These are phyloP conservation scores for Schizonepeta tenuifolia DNA, from an alignment of 257 asterid genomes.

Conservation along the genomic window DNA sequence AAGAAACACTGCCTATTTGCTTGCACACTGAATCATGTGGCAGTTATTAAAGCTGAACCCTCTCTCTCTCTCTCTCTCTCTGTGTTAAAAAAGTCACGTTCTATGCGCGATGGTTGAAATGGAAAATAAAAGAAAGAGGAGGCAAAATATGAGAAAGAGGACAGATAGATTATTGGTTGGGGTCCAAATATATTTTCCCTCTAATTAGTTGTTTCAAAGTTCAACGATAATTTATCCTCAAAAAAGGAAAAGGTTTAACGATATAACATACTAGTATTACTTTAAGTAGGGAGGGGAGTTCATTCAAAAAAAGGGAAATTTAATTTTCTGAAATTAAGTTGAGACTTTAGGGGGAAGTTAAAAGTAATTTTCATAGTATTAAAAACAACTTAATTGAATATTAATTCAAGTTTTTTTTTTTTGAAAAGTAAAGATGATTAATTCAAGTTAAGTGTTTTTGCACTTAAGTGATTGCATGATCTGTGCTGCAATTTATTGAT, in stretches of 20 bases:
- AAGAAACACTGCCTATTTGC: constrained; percentile 44
- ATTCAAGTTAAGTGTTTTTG: neutral
- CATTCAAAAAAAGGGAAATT: neutral
- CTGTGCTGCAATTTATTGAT: neutral
- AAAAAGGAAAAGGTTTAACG: no score
- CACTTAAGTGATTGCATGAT: neutral
- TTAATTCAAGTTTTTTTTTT: neutral
- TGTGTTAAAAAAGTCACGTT: constrained; percentile 49
- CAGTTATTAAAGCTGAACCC: constrained; percentile 59
- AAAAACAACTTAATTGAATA: neutral
- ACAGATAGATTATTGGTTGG: constrained; percentile 22
- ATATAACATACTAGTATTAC: no score
- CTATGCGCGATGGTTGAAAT: constrained; percentile 25
- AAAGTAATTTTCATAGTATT: neutral
- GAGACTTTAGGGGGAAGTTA: neutral
- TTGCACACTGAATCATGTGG: constrained; percentile 78
- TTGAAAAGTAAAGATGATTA: no score
- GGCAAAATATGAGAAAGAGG: constrained; percentile 9
- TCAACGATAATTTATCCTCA: no score
- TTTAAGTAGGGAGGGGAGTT: neutral
- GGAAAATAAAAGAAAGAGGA: neutral
- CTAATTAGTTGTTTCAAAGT: neutral
- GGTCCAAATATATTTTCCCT: constrained; percentile 21
- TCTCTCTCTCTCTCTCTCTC: constrained; percentile 19
- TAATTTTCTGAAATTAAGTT: neutral